These are phyloP conservation scores for Otatea glauca DNA, from an alignment of 176 grass and related monocot species.

Conservation along the genomic window DNA sequence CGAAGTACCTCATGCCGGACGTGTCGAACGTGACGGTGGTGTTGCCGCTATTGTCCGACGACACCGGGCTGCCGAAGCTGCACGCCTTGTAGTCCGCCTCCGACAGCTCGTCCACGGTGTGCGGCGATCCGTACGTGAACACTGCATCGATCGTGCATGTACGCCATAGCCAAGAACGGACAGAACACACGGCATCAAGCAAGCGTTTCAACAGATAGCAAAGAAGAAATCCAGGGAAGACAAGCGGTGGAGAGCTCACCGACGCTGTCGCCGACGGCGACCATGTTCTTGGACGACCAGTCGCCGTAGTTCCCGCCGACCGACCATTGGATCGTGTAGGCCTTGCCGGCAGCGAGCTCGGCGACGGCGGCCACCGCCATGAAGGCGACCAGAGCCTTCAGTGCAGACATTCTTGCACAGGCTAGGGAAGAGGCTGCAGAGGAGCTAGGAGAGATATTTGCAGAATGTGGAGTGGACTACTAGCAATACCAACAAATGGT, in stretches of 20 bases:
- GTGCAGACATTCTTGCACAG: neutral
- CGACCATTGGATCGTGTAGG: constrained; percentile 51
- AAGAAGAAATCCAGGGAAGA: no score
- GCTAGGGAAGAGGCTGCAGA: constrained; percentile 49
- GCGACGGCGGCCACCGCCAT: constrained; percentile 29
- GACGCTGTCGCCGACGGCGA: constrained; percentile 58
- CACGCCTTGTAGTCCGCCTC: constrained; percentile 43
- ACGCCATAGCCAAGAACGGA: no score
- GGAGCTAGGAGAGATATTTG: neutral
- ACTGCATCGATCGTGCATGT: constrained; percentile 25
- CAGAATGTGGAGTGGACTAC: neutral
- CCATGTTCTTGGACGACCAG: constrained; percentile 42
- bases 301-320: constrained; percentile 18
- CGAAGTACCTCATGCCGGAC: constrained; percentile 53
- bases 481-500: neutral
- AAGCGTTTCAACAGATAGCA: no score
- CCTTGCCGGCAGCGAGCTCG: constrained; percentile 39
- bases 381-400: constrained; percentile 38
- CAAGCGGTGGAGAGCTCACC: constrained; percentile 32
- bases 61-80: neutral
- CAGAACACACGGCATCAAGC: no score
- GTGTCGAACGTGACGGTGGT: constrained; percentile 40
- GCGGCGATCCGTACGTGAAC: constrained; percentile 46
- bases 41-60: constrained; percentile 25
- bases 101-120: constrained; percentile 61